These are phyloP conservation scores for Stagonosporopsis vannaccii DNA, from an alignment of 2,329 filamentous ascomycete genomes.

Conservation along the genomic window DNA sequence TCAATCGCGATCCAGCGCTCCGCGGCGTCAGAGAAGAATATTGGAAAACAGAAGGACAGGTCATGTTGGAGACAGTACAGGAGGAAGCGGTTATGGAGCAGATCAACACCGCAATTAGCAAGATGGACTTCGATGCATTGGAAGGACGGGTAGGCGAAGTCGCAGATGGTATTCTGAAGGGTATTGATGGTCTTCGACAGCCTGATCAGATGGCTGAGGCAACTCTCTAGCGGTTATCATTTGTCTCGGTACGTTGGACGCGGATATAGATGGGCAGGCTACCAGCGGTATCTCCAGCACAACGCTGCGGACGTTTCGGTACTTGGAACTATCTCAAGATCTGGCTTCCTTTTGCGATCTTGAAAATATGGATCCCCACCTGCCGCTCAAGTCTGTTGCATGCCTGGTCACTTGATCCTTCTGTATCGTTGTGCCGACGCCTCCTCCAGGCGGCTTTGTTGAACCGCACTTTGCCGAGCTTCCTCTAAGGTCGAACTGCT, in stretches of 20 bases:
- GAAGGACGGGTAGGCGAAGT: slow-evolving; percentile 67
- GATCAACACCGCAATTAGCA: slow-evolving; percentile 70
- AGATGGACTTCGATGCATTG: slow-evolving; percentile 69
- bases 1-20: slow-evolving; percentile 75
- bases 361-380: slow-evolving; percentile 25
- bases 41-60: slow-evolving; percentile 78
- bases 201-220: slow-evolving; percentile 1
- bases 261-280: slow-evolving; percentile 40
- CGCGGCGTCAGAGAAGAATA: slow-evolving; percentile 73
- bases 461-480: slow-evolving; percentile 29
- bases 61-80: slow-evolving; percentile 79
- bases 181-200: slow-evolving; percentile 38
- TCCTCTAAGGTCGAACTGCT: neutral
- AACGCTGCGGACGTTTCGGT: slow-evolving; percentile 17
- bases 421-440: slow-evolving; percentile 19
- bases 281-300: slow-evolving; percentile 24
- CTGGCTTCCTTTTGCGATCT: slow-evolving; percentile 18
- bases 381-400: slow-evolving; percentile 18
- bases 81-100: slow-evolving; percentile 77
- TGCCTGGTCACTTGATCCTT: slow-evolving; percentile 31
- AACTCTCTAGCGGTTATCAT: slow-evolving; percentile 12
- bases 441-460: slow-evolving; percentile 22
- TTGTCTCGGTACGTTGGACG: neutral
- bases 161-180: slow-evolving; percentile 45
- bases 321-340: slow-evolving; percentile 9